These are phyloP conservation scores for Nakazawaea molendinolei DNA, from an alignment of 805 yeast genomes.

Conservation along the genomic window DNA sequence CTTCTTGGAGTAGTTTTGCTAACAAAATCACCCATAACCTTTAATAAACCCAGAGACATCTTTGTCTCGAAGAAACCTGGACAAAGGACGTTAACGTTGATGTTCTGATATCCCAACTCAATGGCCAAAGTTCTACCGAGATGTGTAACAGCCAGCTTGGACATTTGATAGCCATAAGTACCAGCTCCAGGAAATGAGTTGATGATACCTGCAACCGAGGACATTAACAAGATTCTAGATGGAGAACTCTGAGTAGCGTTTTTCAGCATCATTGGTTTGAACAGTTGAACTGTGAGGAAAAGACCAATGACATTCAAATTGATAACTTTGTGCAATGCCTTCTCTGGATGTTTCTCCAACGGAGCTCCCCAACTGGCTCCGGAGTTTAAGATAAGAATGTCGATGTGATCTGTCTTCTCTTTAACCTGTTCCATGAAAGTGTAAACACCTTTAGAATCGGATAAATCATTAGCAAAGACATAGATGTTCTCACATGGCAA, in stretches of 20 bases:
- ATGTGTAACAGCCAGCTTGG: constrained; percentile 72
- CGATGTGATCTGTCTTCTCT: constrained; percentile 36
- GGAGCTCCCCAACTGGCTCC: constrained; percentile 78
- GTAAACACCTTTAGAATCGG: constrained; percentile 41
- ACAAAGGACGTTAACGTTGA: constrained; percentile 64
- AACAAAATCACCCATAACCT: constrained; percentile 41
- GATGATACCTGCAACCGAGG: constrained; percentile 54
- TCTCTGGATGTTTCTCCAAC: constrained; percentile 51
- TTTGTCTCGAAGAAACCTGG: constrained; percentile 76
- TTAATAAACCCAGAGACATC: constrained; percentile 63
- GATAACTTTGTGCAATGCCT: constrained; percentile 56
- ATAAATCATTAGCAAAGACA: constrained; percentile 52
- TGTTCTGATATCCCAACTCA: constrained; percentile 59
- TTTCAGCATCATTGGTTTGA: constrained; percentile 45
- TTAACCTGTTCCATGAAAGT: constrained; percentile 35
- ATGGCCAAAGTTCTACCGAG: constrained; percentile 56
- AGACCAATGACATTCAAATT: constrained; percentile 63
- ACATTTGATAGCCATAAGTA: constrained; percentile 64
- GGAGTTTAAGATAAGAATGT: constrained; percentile 69
- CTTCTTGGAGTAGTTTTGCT: constrained; percentile 47
- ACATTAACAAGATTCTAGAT: constrained; percentile 56
- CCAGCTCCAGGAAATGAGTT: constrained; percentile 36
- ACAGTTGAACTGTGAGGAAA: constrained; percentile 56
- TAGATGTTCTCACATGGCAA: constrained; percentile 22
- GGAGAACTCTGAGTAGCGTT: constrained; percentile 47